phyloP scores from a whole-genome alignment of 164 flowering plant genomes.

The Magnolia kwangsiensis region DNA sequence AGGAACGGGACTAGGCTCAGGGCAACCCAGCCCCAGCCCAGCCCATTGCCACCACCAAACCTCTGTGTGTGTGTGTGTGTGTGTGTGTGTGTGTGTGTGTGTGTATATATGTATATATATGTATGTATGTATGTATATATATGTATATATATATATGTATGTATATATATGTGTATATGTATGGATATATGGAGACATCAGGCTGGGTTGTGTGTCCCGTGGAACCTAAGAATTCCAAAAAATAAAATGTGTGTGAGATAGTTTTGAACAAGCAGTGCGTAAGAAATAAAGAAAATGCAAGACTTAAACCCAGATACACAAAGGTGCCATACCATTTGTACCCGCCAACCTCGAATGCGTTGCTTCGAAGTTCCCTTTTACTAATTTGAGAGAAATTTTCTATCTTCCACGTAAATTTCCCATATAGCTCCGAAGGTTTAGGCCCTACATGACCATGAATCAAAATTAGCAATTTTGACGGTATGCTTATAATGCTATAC shows the following conservation, averaged over 20 bases:
- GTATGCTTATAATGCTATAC: background rate
- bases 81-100: too few species aligned
- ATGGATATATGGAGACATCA: too few species aligned
- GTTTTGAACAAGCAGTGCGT: too few species aligned
- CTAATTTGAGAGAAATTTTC: conserved; percentile 72
- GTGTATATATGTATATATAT: too few species aligned
- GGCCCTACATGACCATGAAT: conserved; percentile 40
- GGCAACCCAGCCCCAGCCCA: background rate
- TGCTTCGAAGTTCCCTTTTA: conserved; percentile 85
- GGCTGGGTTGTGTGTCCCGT: too few species aligned
- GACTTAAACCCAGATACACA: conserved; percentile 3
- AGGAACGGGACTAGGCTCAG: background rate
- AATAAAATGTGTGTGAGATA: too few species aligned
- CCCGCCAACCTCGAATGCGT: conserved; percentile 81
- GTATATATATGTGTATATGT: too few species aligned
- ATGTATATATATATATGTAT: too few species aligned
- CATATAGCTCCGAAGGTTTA: conserved; percentile 74
- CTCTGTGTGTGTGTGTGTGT: too few species aligned
- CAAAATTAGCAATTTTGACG: background rate
- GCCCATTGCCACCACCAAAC: too few species aligned
- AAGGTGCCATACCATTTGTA: conserved; percentile 66
- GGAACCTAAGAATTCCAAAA: too few species aligned
- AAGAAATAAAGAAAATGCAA: conserved; percentile 3
- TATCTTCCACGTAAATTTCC: conserved; percentile 82
- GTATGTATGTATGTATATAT: too few species aligned